Evolutionary conservation across 2,329 filamentous ascomycete species (phyloP).

Genomic region (Fusarium coffeatum): DNA sequence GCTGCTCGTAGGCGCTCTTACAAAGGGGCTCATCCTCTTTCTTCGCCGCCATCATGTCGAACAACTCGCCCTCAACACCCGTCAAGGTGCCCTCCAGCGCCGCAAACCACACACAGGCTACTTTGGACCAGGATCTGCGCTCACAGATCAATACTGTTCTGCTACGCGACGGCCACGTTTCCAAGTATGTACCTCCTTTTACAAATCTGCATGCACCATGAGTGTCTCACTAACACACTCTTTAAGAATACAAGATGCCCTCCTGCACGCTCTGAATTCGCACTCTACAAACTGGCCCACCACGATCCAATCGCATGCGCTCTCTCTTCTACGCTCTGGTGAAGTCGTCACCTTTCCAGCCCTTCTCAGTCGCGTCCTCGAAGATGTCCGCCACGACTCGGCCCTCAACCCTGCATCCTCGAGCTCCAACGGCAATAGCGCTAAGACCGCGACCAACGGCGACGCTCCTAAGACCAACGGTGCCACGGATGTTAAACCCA

Average conservation of each 20-base stretch:
- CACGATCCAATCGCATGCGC: slow-evolving; percentile 68
- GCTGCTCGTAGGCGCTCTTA: background rate
- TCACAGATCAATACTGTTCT: slow-evolving; percentile 71
- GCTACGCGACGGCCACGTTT: slow-evolving; percentile 68
- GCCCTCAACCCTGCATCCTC: slow-evolving; percentile 45
- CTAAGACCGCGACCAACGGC: slow-evolving; percentile 51
- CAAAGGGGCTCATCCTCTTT: background rate
- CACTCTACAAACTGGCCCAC: slow-evolving; percentile 73
- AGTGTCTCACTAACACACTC: slow-evolving; percentile 9
- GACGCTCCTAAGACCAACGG: slow-evolving; percentile 47
- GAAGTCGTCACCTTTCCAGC: slow-evolving; percentile 69
- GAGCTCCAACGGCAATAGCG: slow-evolving; percentile 47
- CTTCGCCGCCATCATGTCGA: slow-evolving; percentile 54
- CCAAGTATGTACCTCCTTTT: slow-evolving; percentile 59
- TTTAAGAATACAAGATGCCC: slow-evolving; percentile 68
- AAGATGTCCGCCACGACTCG: slow-evolving; percentile 68
- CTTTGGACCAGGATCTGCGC: slow-evolving; percentile 70
- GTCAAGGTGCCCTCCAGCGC: slow-evolving; percentile 71
- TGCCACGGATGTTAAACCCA: slow-evolving; percentile 45
- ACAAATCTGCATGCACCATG: background rate
- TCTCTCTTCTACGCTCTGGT: slow-evolving; percentile 69
- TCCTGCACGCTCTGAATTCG: slow-evolving; percentile 71
- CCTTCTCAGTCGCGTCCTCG: slow-evolving; percentile 70
- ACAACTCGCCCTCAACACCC: slow-evolving; percentile 63
- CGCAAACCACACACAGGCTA: slow-evolving; percentile 70